Percentiles rank a stretch among this genome's conserved stretches.
Conservation (phyloP, 352 stramenopile species). For the Globisporangium nagaii region DNA sequence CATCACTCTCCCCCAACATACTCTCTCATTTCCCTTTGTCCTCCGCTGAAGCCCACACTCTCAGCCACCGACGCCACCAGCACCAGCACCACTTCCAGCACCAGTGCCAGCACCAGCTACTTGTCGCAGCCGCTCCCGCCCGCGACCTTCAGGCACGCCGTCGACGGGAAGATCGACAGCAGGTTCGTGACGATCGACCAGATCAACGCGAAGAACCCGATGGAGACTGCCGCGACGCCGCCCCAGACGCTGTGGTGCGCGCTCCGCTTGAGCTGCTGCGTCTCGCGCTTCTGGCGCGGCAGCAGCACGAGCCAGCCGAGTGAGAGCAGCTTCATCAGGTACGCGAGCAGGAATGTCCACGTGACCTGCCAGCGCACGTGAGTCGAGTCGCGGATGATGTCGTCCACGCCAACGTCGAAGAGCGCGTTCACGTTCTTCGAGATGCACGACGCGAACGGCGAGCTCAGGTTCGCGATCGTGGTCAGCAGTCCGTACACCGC, state of each 20-base stretch:
- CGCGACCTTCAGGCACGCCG: conserved; percentile 48
- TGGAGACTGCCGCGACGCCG: conserved; percentile 25
- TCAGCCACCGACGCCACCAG: no score
- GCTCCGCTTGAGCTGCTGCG: conserved; percentile 34
- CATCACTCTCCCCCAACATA: no score
- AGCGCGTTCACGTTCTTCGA: conserved; percentile 30
- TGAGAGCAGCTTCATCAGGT: conserved; percentile 30
- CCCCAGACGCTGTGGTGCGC: conserved; percentile 26
- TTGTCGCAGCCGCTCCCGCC: conserved; percentile 39
- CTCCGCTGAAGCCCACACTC: no score
- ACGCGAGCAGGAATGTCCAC: conserved; percentile 30
- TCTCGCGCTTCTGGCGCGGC: conserved; percentile 52
- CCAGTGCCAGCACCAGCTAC: no score
- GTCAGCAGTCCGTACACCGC: conserved; percentile 31
- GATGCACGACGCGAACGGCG: conserved; percentile 26
- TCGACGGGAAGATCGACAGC: conserved; percentile 47
- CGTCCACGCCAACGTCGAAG: conserved; percentile 26
- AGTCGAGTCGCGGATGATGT: conserved; percentile 24
- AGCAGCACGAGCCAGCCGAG: conserved; percentile 48
- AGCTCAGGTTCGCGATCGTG: conserved; percentile 27
- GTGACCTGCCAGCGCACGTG: conserved; percentile 27
- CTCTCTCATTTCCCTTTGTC: no score
- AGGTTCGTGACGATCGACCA: conserved; percentile 61
- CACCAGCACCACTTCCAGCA: no score
- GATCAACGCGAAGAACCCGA: conserved; percentile 37